Evolutionary conservation across 2,329 filamentous ascomycete genomes (phyloP).

Genomic region (Fusarium sp.): DNA sequence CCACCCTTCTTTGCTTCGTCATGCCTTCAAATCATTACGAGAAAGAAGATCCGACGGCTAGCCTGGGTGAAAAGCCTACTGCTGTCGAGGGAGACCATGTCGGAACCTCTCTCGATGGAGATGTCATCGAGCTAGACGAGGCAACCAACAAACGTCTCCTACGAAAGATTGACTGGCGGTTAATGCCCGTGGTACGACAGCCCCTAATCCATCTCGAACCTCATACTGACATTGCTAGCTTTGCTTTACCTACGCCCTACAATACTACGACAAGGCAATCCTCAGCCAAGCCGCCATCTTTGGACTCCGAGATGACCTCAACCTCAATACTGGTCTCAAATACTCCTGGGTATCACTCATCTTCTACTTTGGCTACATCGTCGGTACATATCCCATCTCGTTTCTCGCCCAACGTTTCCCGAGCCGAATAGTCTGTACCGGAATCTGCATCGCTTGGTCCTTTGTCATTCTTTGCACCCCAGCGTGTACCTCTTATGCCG

Average conservation of each 20-base stretch:
- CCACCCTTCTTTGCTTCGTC: neutral
- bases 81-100: neutral
- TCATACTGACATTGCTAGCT: constrained; percentile 23
- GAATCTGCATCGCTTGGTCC: constrained; percentile 49
- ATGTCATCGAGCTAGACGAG: constrained; percentile 17
- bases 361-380: constrained; percentile 51
- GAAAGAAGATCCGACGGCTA: neutral
- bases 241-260: constrained; percentile 48
- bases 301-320: constrained; percentile 46
- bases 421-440: constrained; percentile 46
- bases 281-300: constrained; percentile 49
- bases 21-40: neutral
- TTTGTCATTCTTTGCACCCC: constrained; percentile 48
- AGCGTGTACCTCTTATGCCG: constrained; percentile 48
- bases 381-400: constrained; percentile 48
- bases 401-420: constrained; percentile 47
- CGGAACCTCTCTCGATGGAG: neutral
- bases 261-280: constrained; percentile 48
- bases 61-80: neutral
- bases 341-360: constrained; percentile 50
- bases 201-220: no score
- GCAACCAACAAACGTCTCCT: constrained; percentile 26
- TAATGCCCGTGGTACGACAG: constrained; percentile 41
- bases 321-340: constrained; percentile 43
- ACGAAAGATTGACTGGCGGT: constrained; percentile 39